Percentiles rank a stretch among this genome's conserved stretches.
These are phyloP conservation scores for Cyclocybe cylindracea DNA, from an alignment of 768 basidiomycete genomes.

Conservation along the genomic window DNA sequence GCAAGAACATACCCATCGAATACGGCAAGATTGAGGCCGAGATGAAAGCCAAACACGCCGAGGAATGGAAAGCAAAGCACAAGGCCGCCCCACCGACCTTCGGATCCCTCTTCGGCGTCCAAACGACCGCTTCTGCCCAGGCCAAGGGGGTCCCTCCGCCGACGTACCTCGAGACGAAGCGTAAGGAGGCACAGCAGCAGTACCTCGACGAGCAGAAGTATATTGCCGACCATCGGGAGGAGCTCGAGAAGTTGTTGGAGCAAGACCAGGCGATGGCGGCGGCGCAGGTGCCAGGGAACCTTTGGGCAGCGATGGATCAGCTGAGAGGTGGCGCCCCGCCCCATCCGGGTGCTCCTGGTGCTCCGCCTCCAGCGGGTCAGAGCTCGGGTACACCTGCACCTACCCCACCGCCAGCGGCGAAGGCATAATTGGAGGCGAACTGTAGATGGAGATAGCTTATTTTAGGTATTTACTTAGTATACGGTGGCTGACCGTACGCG, in stretches of 20 bases:
- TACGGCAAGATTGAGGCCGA: constrained; percentile 89
- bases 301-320: constrained; percentile 50
- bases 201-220: constrained; percentile 54
- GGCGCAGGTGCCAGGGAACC: constrained; percentile 42
- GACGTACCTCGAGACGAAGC: constrained; percentile 56
- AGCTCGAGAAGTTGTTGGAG: constrained; percentile 38
- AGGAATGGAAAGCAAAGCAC: constrained; percentile 71
- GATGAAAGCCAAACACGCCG: constrained; percentile 73
- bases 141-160: constrained; percentile 36
- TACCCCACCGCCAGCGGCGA: neutral
- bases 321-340: constrained; percentile 15
- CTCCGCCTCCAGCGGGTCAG: neutral
- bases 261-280: constrained; percentile 40
- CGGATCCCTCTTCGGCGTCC: constrained; percentile 31
- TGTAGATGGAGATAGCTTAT: neutral
- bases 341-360: constrained; percentile 13
- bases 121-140: constrained; percentile 12
- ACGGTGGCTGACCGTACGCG: too few species aligned
- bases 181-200: constrained; percentile 49
- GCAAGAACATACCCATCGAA: constrained; percentile 86
- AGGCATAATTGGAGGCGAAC: neutral
- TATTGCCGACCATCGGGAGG: constrained; percentile 43
- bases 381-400: neutral
- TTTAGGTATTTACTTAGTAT: too few species aligned
- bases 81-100: constrained; percentile 30